Evolutionary conservation across 441 rosid genomes (phyloP).

Genomic region (Melastoma candidum): DNA sequence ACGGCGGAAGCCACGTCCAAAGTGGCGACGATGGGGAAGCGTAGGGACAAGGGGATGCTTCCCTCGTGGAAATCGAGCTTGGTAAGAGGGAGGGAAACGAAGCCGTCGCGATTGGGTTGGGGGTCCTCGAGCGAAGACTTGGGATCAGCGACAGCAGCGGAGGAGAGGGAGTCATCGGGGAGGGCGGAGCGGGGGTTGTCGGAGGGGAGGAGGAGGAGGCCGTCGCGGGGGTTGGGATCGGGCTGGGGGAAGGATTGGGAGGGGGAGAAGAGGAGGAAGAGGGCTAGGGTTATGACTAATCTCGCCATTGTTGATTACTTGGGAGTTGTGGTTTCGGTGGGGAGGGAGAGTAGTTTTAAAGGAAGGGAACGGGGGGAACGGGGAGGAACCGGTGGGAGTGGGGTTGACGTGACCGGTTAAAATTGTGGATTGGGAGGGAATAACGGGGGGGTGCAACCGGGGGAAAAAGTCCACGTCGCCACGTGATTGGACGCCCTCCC

Average conservation of each 20-base stretch:
- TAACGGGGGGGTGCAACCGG: too few species aligned
- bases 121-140: conserved; percentile 11
- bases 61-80: conserved; percentile 37
- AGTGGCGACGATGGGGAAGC: conserved; percentile 24
- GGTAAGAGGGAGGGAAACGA: conserved; percentile 24
- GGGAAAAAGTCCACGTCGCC: too few species aligned
- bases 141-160: not conserved
- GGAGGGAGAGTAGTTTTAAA: not conserved
- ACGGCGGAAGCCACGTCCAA: conserved; percentile 32
- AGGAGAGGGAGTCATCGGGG: not conserved
- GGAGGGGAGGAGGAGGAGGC: conserved; percentile 20
- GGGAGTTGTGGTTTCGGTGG: not conserved
- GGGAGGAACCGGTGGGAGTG: too few species aligned
- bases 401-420: too few species aligned
- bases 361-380: too few species aligned
- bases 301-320: conserved; percentile 27
- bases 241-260: conserved; percentile 21
- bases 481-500: too few species aligned
- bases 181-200: conserved; percentile 10
- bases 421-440: too few species aligned
- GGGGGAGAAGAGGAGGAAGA: conserved; percentile 28
- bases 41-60: conserved; percentile 36
- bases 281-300: conserved; percentile 16
- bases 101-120: conserved; percentile 10
- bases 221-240: conserved; percentile 6